Base-by-base conservation (phyloP, 352 stramenopile species). In the Phytophthora syringae region DNA sequence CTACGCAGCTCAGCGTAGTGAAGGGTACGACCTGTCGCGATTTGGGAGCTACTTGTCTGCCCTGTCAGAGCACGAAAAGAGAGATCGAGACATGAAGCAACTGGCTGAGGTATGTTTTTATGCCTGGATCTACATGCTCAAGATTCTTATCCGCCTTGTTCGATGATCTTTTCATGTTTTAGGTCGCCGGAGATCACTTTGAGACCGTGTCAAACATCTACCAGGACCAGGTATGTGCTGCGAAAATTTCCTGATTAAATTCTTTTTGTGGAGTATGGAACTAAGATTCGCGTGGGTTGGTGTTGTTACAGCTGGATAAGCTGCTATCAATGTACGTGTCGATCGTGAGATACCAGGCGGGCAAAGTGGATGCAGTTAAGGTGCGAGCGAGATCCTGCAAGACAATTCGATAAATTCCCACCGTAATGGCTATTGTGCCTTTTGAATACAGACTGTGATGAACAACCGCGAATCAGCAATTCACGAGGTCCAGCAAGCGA, bases 361-460 rank as follows among this genome's bases (percentile, higher is more conserved):
- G 86, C 7, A 96, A 96, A 60, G 85, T 96, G 21, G 86, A 88
- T 49, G 86, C 88, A 52, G 88, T 96, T 18, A 96, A 96, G 84
- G 87, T 95, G 21, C 27, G 70, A 49, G 21, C 27, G 70, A 49
- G 20, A 5, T 66, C 1, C 0, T 60, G 30, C 1, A 4, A 24
- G 43, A 39, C 30, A 30, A 24, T 30, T 1, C 34, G 7, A 10
- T 36, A 24, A 24, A 27, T 9, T 27, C 12, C 13, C 57, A 20
- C 22, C 13, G 2, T 27, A 45, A 37, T 67, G 22, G 56, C n/a
- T n/a, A n/a, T n/a, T 7, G 6, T 25, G 18, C 18, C n/a, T 48
- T 56, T 20, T n/a, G 16, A 54, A 18, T 64, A 12, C 27, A 95
- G 88, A 80, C 86, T 16, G 88, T 96, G 20, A 92, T 96, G 78